phyloP scores from a whole-genome alignment of 495 filamentous ascomycete species.

The Tuber indicum region DNA sequence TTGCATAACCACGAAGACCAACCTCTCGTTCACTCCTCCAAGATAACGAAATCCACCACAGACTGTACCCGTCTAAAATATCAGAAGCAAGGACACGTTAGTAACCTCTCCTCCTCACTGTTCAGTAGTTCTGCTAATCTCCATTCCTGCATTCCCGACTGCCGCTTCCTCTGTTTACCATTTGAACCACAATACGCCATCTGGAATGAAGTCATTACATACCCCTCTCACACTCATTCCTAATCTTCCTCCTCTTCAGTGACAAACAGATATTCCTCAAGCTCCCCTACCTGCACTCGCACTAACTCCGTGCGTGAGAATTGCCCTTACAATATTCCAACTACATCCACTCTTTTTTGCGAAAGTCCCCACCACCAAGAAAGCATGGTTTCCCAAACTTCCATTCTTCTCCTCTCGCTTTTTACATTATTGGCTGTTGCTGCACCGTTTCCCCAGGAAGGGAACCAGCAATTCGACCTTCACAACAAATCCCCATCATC shows the following conservation, averaged over 20 bases:
- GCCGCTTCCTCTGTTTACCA: not conserved
- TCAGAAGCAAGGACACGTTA: not conserved
- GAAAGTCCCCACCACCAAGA: not conserved
- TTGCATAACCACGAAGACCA: not conserved
- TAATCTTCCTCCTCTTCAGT: not conserved
- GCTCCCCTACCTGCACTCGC: not conserved
- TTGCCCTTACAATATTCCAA: conserved; percentile 11
- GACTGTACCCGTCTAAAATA: not conserved
- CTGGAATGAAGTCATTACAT: not conserved
- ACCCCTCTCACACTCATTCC: not conserved
- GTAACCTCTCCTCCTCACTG: not conserved
- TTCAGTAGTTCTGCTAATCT: not conserved
- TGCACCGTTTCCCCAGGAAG: conserved; percentile 29
- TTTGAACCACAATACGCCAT: not conserved
- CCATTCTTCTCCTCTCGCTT: conserved; percentile 18
- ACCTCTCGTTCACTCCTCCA: not conserved
- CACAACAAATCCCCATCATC: conserved; percentile 28
- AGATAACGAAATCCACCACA: not conserved
- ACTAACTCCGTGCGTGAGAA: not conserved
- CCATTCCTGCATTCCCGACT: not conserved
- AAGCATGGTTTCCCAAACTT: conserved; percentile 17
- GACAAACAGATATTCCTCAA: not conserved
- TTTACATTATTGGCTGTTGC: conserved; percentile 10
- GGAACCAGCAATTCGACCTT: conserved; percentile 31
- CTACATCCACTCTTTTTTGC: conserved; percentile 27